phyloP scores from a whole-genome alignment of 345 rosid genomes.

The Moricandia arvensis region DNA sequence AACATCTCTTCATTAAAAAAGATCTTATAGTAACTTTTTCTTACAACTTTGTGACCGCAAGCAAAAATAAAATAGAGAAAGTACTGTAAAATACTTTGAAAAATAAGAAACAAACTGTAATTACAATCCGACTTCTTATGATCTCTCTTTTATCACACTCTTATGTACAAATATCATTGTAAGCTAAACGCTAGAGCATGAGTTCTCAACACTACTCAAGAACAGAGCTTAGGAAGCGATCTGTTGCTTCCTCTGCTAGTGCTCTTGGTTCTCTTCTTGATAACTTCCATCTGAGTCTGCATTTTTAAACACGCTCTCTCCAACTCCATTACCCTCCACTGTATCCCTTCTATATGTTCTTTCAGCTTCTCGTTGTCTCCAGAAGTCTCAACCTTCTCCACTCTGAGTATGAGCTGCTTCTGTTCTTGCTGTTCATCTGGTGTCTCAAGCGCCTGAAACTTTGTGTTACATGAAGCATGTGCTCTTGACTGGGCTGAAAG shows the following conservation, averaged over 20 bases:
- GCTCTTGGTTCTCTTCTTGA: conserved; percentile 54
- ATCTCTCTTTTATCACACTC: conserved; percentile 20
- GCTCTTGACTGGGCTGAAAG: conserved; percentile 58
- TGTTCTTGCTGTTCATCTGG: conserved; percentile 30
- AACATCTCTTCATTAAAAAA: not conserved
- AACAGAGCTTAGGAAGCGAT: conserved; percentile 84
- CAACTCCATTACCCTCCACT: conserved; percentile 75
- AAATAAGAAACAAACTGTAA: conserved; percentile 2
- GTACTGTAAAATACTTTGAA: not conserved
- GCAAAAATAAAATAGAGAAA: not conserved
- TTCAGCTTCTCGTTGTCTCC: conserved; percentile 51
- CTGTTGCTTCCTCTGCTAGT: conserved; percentile 46
- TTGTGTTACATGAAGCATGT: conserved; percentile 57
- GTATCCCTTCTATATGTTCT: conserved; percentile 77
- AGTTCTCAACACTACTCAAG: conserved; percentile 39
- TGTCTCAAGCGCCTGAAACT: conserved; percentile 58
- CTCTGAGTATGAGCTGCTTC: conserved; percentile 31
- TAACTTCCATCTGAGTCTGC: conserved; percentile 75
- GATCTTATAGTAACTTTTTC: not conserved
- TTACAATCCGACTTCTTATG: conserved; percentile 19
- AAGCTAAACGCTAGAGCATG: conserved; percentile 1
- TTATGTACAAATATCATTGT: conserved; percentile 27
- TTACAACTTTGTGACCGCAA: not conserved
- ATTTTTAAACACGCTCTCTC: conserved; percentile 80
- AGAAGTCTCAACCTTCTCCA: conserved; percentile 49